Evolutionary conservation across 1,284 basidiomycete genomes (phyloP).

Genomic region (Ceratobasidium sp.): DNA sequence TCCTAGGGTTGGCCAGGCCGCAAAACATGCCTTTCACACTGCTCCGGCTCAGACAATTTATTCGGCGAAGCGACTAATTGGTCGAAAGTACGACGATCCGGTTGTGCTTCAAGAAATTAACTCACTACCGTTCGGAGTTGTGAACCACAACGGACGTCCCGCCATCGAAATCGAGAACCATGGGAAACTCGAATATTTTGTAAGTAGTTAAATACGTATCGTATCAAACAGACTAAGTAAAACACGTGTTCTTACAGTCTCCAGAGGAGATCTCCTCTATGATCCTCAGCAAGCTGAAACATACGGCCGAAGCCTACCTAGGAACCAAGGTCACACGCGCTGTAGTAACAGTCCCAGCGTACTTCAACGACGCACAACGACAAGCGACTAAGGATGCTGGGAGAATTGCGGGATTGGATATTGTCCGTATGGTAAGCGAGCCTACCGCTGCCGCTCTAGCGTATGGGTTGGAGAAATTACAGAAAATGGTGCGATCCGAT

Average conservation of each 20-base stretch:
- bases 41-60: background rate
- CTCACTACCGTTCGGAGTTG: slow-evolving; percentile 67
- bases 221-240: too few species aligned
- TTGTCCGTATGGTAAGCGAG: slow-evolving; percentile 69
- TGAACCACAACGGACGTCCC: slow-evolving; percentile 67
- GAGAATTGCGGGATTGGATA: slow-evolving; percentile 66
- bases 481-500: too few species aligned
- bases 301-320: background rate
- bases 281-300: background rate
- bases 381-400: slow-evolving; percentile 70
- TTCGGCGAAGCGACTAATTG: background rate
- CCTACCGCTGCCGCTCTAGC: slow-evolving; percentile 68
- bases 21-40: background rate
- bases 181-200: slow-evolving; percentile 67
- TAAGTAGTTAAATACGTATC: too few species aligned
- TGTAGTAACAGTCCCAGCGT: slow-evolving; percentile 65
- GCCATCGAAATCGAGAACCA: slow-evolving; percentile 67
- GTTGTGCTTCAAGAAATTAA: background rate
- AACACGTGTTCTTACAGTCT: too few species aligned
- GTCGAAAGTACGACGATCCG: background rate
- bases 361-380: slow-evolving; percentile 59
- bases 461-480: slow-evolving; percentile 65
- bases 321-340: slow-evolving; percentile 61
- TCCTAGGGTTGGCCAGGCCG: background rate
- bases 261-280: slow-evolving; percentile 1